phyloP scores from a whole-genome alignment of 257 asterid species.

The Fraxinus cuspidata region DNA sequence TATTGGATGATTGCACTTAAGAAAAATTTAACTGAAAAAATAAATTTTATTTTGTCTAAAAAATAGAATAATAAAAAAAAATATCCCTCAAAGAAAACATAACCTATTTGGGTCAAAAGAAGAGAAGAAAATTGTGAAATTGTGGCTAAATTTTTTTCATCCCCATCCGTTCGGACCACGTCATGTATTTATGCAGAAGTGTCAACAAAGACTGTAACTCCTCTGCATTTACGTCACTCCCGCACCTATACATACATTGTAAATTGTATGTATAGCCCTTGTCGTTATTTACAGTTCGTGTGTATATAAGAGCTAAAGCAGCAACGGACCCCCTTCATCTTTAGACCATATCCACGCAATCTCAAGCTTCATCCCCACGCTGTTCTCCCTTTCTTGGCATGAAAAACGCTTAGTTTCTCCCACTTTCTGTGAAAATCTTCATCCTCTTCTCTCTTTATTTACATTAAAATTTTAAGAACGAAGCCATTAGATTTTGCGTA shows the following conservation, averaged over 20 bases:
- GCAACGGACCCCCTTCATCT: constrained; percentile 12
- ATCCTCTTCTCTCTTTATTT: background rate
- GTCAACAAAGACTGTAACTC: constrained; percentile 1
- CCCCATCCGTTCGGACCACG: background rate
- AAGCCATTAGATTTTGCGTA: constrained; percentile 12
- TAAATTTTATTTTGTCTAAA: too few relatives aligned
- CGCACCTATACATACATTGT: constrained; percentile 31
- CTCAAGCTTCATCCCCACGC: constrained; percentile 16
- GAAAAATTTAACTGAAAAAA: too few relatives aligned
- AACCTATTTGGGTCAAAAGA: background rate
- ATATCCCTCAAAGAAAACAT: too few relatives aligned
- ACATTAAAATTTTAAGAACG: background rate
- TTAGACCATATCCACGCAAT: constrained; percentile 27
- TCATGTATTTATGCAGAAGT: constrained; percentile 34
- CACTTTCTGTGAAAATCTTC: background rate
- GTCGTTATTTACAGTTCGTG: constrained; percentile 4
- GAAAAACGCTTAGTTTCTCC: background rate
- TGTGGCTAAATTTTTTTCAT: background rate
- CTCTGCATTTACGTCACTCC: constrained; percentile 23
- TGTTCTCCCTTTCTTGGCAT: constrained; percentile 9
- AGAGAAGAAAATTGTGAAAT: background rate
- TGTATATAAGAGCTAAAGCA: constrained; percentile 11
- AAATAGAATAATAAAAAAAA: too few relatives aligned
- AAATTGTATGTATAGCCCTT: constrained; percentile 17
- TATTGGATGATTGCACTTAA: too few relatives aligned